Evolutionary conservation across 305 asterid species (phyloP).

Genomic region (Fraxinus sp.): DNA sequence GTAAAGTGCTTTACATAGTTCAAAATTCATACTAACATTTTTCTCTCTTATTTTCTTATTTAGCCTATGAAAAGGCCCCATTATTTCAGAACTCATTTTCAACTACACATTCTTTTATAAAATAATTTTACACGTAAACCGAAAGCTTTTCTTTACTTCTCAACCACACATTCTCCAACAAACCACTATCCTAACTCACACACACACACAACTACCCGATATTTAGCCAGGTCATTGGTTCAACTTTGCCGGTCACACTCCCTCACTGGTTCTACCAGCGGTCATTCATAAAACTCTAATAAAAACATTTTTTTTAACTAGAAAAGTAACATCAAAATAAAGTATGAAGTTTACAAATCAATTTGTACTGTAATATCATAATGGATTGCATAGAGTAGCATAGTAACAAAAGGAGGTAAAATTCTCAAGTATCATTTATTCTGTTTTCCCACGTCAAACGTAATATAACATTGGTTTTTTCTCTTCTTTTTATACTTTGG

Average conservation of each 20-base stretch:
- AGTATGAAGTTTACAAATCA: background rate
- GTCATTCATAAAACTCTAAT: background rate
- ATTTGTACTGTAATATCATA: background rate
- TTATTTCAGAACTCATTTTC: too few species aligned
- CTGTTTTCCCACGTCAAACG: background rate
- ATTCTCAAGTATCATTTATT: background rate
- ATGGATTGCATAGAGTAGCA: background rate
- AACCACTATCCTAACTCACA: background rate
- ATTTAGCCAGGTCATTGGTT: background rate
- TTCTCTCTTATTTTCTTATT: background rate
- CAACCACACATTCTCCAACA: background rate
- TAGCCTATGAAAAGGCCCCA: too few species aligned
- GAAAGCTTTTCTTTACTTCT: background rate
- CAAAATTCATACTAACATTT: background rate
- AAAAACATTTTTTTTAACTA: background rate
- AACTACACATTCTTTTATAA: background rate
- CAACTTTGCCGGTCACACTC: background rate
- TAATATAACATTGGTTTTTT: background rate
- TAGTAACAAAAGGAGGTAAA: background rate
- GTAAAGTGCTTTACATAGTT: background rate
- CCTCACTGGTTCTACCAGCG: background rate
- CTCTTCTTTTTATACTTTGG: background rate
- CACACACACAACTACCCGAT: background rate
- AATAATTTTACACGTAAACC: background rate
- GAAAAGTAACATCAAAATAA: background rate